These are phyloP conservation scores for Pachysolen tannophilus DNA, from an alignment of 805 yeast species.

Conservation along the genomic window DNA sequence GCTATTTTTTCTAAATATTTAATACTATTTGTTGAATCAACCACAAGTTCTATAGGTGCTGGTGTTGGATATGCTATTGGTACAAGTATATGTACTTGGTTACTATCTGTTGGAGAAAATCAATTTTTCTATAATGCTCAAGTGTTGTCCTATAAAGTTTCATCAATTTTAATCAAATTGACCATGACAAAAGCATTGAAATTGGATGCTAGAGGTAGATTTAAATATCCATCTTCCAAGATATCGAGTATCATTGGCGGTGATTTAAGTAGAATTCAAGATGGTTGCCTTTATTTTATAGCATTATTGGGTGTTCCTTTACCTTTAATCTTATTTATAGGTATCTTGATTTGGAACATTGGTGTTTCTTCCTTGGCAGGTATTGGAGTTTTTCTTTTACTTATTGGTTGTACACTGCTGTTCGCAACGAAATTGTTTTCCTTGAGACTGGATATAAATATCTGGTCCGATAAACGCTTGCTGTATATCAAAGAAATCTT, in stretches of 20 bases:
- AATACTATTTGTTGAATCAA: constrained; percentile 30
- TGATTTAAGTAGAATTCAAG: constrained; percentile 34
- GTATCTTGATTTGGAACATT: constrained; percentile 25
- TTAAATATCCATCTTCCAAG: constrained; percentile 29
- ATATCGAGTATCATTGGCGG: constrained; percentile 34
- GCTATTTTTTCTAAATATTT: constrained; percentile 29
- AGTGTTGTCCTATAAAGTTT: constrained; percentile 33
- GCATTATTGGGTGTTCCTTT: constrained; percentile 33
- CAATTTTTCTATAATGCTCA: constrained; percentile 34
- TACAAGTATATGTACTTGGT: constrained; percentile 25
- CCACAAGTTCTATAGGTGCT: constrained; percentile 24
- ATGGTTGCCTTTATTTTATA: constrained; percentile 36
- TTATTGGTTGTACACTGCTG: constrained; percentile 36
- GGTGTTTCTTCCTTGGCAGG: constrained; percentile 53
- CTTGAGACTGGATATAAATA: constrained; percentile 49
- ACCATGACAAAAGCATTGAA: constrained; percentile 31
- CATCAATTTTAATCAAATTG: constrained; percentile 31
- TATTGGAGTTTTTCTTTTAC: constrained; percentile 44
- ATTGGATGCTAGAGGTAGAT: constrained; percentile 25
- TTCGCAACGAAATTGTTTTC: constrained; percentile 44
- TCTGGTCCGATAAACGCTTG: constrained; percentile 70
- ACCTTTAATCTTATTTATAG: constrained; percentile 31
- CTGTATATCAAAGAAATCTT: constrained; percentile 69
- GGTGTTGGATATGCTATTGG: constrained; percentile 36
- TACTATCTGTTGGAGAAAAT: constrained; percentile 16